These are phyloP conservation scores for Globisporangium polare DNA, from an alignment of 352 stramenopile genomes.

Conservation along the genomic window DNA sequence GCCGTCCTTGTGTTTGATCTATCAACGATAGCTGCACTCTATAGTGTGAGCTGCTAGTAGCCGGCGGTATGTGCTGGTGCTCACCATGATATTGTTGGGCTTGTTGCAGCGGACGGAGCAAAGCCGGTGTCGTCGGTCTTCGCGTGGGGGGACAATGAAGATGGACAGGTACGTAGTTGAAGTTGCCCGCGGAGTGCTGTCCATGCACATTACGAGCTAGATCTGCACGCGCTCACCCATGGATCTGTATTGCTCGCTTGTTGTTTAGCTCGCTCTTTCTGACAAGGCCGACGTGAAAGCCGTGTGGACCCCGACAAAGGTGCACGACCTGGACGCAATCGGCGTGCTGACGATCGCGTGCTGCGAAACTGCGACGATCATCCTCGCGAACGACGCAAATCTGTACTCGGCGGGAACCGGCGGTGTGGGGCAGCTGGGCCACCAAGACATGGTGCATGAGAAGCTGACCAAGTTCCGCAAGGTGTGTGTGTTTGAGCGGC, in stretches of 20 bases:
- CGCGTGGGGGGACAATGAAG: slow-evolving; percentile 76
- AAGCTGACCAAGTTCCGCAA: slow-evolving; percentile 75
- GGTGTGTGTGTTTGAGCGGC: slow-evolving; percentile 24
- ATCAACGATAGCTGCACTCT: not conserved
- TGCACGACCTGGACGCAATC: slow-evolving; percentile 56
- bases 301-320: slow-evolving; percentile 53
- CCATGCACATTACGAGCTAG: not conserved
- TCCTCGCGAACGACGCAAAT: slow-evolving; percentile 66
- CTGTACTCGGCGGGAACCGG: slow-evolving; percentile 75
- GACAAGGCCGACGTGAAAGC: slow-evolving; percentile 37
- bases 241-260: not conserved
- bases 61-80: not conserved
- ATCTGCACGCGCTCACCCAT: not conserved
- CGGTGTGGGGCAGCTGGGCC: slow-evolving; percentile 52
- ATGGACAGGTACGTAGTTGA: slow-evolving; percentile 50
- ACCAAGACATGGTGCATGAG: slow-evolving; percentile 76
- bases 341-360: slow-evolving; percentile 63
- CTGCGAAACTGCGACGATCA: slow-evolving; percentile 56
- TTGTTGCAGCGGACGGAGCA: slow-evolving; percentile 28
- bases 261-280: slow-evolving; percentile 43
- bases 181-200: not conserved
- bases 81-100: not conserved
- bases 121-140: slow-evolving; percentile 54
- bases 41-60: not conserved
- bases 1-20: not conserved